phyloP scores from a whole-genome alignment of 306 rosid genomes.

The Abrus precatorius region DNA sequence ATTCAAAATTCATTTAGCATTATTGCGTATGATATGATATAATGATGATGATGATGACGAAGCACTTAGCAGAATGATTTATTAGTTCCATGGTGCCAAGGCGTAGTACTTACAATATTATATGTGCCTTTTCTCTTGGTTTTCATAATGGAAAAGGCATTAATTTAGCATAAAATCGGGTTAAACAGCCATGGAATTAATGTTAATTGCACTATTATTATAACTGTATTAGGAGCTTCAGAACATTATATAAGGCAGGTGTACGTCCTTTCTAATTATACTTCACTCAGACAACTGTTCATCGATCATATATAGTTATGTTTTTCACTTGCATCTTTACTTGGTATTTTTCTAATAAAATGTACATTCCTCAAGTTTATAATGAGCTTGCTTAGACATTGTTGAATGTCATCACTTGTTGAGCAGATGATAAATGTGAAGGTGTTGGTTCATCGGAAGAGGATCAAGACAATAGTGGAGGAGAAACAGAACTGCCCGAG shows the following conservation, averaged over 20 bases:
- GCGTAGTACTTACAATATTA: not conserved
- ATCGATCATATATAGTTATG: not conserved
- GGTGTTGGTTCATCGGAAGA: constrained; percentile 88
- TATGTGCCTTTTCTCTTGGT: not conserved
- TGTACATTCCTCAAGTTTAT: not conserved
- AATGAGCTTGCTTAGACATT: not conserved
- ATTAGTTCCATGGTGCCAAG: not conserved
- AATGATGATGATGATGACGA: not conserved
- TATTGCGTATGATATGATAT: not conserved
- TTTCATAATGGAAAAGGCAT: not conserved
- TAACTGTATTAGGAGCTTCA: not conserved
- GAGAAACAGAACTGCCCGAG: constrained; percentile 83
- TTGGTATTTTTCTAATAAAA: not conserved
- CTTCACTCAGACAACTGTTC: not conserved
- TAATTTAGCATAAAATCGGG: not conserved
- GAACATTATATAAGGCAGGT: not conserved
- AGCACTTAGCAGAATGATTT: not conserved
- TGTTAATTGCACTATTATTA: not conserved
- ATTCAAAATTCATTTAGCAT: not conserved
- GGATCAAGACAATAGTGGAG: constrained; percentile 86
- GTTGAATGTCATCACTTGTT: constrained; percentile 4
- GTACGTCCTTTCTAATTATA: no score
- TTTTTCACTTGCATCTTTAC: not conserved
- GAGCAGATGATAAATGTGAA: constrained; percentile 75
- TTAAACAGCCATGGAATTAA: not conserved